Evolutionary conservation across 2,329 filamentous ascomycete species (phyloP).

Genomic region (Beauveria caledonica): DNA sequence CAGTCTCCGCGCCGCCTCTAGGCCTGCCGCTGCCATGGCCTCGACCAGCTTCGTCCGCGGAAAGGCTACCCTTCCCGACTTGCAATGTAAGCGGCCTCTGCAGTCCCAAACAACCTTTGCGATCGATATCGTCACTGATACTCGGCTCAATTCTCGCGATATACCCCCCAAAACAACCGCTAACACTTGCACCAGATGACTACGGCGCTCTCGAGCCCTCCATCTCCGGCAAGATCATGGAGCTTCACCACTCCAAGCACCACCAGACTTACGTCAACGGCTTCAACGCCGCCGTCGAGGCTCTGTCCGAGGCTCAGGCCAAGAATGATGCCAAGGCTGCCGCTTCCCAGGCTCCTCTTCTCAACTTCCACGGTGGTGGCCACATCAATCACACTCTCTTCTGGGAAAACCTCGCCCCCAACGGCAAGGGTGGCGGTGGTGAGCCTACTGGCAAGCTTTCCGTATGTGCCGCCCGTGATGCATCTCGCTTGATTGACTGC

Average conservation of each 20-base stretch:
- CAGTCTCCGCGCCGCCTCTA: conserved; percentile 59
- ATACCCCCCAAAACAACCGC: background rate
- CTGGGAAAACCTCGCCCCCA: conserved; percentile 72
- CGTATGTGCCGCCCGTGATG: conserved; percentile 21
- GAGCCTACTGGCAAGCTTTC: conserved; percentile 55
- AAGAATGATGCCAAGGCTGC: conserved; percentile 50
- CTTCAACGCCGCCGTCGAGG: conserved; percentile 72
- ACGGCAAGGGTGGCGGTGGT: conserved; percentile 53
- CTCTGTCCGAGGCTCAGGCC: conserved; percentile 56
- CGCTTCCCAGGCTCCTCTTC: conserved; percentile 40
- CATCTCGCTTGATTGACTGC: background rate
- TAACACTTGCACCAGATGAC: conserved; percentile 57
- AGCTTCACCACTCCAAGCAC: conserved; percentile 90
- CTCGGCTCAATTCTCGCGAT: background rate
- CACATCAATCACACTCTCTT: conserved; percentile 84
- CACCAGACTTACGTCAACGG: conserved; percentile 90
- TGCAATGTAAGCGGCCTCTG: conserved; percentile 41
- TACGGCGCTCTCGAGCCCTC: conserved; percentile 85
- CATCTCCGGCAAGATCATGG: conserved; percentile 90
- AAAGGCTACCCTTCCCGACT: conserved; percentile 90
- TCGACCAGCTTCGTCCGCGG: conserved; percentile 70
- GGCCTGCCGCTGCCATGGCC: conserved; percentile 55
- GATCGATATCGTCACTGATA: background rate
- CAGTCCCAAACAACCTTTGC: background rate
- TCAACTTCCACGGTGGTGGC: conserved; percentile 78